Conservation (phyloP, 108 stramenopile species). For the Cafeteria roenbergensis region DNA sequence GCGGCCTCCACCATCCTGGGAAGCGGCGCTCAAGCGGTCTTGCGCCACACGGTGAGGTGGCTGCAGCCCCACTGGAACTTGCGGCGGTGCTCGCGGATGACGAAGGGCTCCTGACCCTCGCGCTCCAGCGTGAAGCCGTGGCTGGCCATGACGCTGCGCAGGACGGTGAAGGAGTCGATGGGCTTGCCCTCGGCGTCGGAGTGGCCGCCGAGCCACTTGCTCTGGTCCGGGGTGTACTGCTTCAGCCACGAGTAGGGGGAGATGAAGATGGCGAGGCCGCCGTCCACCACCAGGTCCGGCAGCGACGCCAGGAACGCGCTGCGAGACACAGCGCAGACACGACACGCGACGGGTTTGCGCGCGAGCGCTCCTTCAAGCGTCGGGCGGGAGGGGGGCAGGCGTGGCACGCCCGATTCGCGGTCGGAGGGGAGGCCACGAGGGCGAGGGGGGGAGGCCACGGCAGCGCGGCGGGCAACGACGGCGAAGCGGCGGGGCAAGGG, state of each 20-base stretch:
- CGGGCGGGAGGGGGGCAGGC: too few relatives aligned
- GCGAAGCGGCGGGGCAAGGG: too few relatives aligned
- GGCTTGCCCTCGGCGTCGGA: conserved; percentile 27
- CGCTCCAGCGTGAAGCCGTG: background rate
- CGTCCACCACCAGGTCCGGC: conserved; percentile 59
- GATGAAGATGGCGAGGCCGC: conserved; percentile 70
- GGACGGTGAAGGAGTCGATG: conserved; percentile 35
- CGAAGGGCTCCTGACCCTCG: background rate
- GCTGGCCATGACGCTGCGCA: background rate
- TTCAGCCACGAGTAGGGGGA: conserved; percentile 86
- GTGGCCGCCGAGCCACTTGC: conserved; percentile 51
- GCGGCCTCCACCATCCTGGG: too few relatives aligned
- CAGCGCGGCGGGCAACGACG: too few relatives aligned
- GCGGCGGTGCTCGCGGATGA: conserved; percentile 7
- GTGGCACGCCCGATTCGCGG: too few relatives aligned
- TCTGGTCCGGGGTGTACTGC: conserved; percentile 63
- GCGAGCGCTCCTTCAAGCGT: too few relatives aligned
- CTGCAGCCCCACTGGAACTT: conserved; percentile 9
- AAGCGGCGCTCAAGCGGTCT: too few relatives aligned
- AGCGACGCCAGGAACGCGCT: conserved; percentile 53
- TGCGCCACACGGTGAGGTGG: background rate
- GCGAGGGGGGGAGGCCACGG: too few relatives aligned
- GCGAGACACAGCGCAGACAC: too few relatives aligned
- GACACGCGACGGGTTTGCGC: too few relatives aligned
- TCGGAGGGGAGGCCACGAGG: too few relatives aligned